Base-by-base conservation (phyloP, 352 stramenopile species). In the Globisporangium spiculum region DNA sequence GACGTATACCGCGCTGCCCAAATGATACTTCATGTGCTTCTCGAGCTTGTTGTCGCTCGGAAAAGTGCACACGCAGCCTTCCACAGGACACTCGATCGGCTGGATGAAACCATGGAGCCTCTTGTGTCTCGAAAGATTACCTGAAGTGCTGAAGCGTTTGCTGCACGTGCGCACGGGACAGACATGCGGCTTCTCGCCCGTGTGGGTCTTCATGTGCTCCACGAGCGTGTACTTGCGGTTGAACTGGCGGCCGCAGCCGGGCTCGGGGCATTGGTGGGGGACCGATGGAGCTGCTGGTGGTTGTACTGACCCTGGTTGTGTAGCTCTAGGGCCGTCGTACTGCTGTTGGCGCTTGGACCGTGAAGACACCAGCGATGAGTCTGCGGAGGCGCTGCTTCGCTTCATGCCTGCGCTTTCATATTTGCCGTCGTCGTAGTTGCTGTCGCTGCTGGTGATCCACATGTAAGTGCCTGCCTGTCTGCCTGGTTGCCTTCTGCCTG, bases 191-290 rank as follows among this genome's bases (percentile, higher is more conserved):
- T 80, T 87, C 57, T 85, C 81, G 48, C 81, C 80, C 54, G 76
- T 83, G 70, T 89, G 80, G 2, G 77, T 84, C 71, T 89, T 86
- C 65, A 80, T 78, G 60, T 89, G 79, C 68, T 88, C 79, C 6
- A 67, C 62, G 46, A 83, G 66, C 44, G 81, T 84, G 68, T 86
- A 89, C 68, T 83, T 85, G 70, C 78, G 77, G 58, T 72, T 84
- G 71, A 83, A 84, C 36, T 1, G 18, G 44, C 70, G 70, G 46
- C 59, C 54, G 52, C 74, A 80, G 24, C 68, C 71, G 26, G 70
- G 67, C 41, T 73, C 71, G 3, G 66, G 66, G 32, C 75, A 81
- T 54, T 56, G 63, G 61, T 79, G 69, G 56, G 73, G 7, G 18
- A 48, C 12, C 18, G 60, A 24, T 14, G 50, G 26, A 34, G 52